Evolutionary conservation across 306 rosid species (phyloP), one percentile per base, ranked within the genome.

Genomic region (Castanea mollissima): DNA sequence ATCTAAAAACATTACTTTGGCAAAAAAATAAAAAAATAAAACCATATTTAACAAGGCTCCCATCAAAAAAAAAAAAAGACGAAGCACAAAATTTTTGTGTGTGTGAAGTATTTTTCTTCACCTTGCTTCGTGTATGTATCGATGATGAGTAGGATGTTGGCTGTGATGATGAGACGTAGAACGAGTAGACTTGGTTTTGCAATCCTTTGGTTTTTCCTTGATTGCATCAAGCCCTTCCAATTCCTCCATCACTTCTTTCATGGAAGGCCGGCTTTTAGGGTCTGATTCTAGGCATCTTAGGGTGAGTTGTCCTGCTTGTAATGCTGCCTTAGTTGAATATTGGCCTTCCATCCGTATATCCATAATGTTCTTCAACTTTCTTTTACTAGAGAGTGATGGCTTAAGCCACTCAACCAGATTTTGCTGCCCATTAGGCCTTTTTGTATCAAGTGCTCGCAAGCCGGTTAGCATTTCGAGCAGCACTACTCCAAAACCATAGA

Each of bases 401-500:
- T 87, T 95, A 5, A 72, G 71, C 99, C 99, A 95, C 5, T 87
- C 92, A 27, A 91, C 91, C 29, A 95, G 92, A 56, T 84, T 84
- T 7, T 87, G 92, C 62, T 90, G 79, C 52, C 82, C 92, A 19
- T 35, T 52, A 0, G 88, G 88, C 19, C 97, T 85, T 38, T 41
- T 80, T 44, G 16, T 2, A 79, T 92, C 97, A 10, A 85, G 68
- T 78, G 94, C 97, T 38, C 86, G 78, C 71, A 88, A 58, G 15
- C 99, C 98, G 20, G 94, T 91, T 76, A 95, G 78, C 80, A 95
- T 74, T 83, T 95, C 97, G 4, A 95, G 97, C 75, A 91, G 83
- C 74, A 95, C 94, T 8, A 92, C 99, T 15, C 99, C 99, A 38
- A 91, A 95, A 4, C 97, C 97, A 44, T 92, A 95, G 16, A 95